Percentiles rank a stretch among this genome's conserved stretches.
These are phyloP conservation scores for Lagenidium giganteum DNA, from an alignment of 352 stramenopile genomes.

Conservation along the genomic window DNA sequence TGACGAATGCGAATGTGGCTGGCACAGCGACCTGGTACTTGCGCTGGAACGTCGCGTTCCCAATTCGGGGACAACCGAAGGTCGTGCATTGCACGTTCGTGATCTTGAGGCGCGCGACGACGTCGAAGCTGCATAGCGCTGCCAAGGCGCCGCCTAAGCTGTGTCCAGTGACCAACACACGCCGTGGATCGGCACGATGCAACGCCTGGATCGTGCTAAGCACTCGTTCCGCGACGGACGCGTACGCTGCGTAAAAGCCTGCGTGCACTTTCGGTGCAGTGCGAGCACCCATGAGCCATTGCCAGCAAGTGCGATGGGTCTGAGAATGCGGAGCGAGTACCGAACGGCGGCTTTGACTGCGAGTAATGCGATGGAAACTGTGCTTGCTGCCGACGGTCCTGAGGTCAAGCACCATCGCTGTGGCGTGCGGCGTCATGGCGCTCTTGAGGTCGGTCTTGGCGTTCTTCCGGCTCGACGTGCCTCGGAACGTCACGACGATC, in stretches of 20 bases:
- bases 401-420: conserved; percentile 22
- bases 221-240: conserved; percentile 25
- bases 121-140: conserved; percentile 33
- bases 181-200: conserved; percentile 14
- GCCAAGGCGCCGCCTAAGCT: conserved; percentile 36
- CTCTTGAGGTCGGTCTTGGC: conserved; percentile 32
- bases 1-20: conserved; percentile 36
- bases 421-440: conserved; percentile 22
- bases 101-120: conserved; percentile 21
- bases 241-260: conserved; percentile 35
- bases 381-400: no score
- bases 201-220: conserved; percentile 16
- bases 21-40: conserved; percentile 24
- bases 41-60: conserved; percentile 35
- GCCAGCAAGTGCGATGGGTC: conserved; percentile 14
- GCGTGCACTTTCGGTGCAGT: conserved; percentile 33
- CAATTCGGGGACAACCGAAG: conserved; percentile 34
- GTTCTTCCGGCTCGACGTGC: conserved; percentile 38
- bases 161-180: conserved; percentile 31
- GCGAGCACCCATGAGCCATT: conserved; percentile 24
- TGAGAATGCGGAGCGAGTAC: not conserved
- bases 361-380: conserved; percentile 10
- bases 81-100: conserved; percentile 31
- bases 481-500: conserved; percentile 34
- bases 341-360: not conserved